phyloP scores from a whole-genome alignment of 495 filamentous ascomycete species.

The Neurospora sp. region DNA sequence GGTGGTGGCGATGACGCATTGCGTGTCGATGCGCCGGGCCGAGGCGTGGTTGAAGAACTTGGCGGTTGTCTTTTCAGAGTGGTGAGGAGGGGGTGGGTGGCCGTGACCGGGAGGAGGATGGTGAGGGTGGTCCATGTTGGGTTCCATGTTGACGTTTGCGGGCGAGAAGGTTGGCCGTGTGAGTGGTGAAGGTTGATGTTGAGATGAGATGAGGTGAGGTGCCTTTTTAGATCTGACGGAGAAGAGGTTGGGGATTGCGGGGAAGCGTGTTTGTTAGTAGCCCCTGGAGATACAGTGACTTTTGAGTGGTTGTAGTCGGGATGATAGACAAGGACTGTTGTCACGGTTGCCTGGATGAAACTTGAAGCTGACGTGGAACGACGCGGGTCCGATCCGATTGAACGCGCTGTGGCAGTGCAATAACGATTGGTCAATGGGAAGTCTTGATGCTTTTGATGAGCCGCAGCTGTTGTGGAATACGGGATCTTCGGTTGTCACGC shows the following conservation, averaged over 20 bases:
- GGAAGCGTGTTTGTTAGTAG: not conserved
- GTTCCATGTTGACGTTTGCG: not conserved
- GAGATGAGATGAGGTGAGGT: not conserved
- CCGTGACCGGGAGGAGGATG: not conserved
- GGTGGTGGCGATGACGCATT: constrained; percentile 38
- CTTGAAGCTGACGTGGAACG: not conserved
- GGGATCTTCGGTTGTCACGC: not conserved
- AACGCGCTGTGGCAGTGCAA: not conserved
- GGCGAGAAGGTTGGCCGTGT: not conserved
- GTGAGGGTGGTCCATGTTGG: not conserved
- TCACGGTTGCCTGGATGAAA: not conserved
- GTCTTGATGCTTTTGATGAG: not conserved
- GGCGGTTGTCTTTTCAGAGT: constrained; percentile 13
- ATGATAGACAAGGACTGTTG: not conserved
- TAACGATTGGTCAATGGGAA: not conserved
- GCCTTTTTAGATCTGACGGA: not conserved
- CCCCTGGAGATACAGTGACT: not conserved
- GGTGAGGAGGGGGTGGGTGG: not conserved
- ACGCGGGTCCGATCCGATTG: not conserved
- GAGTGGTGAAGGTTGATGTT: not conserved
- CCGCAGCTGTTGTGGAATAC: not conserved
- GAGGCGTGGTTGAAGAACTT: constrained; percentile 35
- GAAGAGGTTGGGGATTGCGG: constrained; percentile 1
- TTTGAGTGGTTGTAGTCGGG: not conserved
- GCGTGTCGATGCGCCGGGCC: constrained; percentile 39